Evolutionary conservation across 2,329 filamentous ascomycete genomes (phyloP), one percentile per base, ranked within the genome.

Genomic region (Aureobasidium mangrovei): DNA sequence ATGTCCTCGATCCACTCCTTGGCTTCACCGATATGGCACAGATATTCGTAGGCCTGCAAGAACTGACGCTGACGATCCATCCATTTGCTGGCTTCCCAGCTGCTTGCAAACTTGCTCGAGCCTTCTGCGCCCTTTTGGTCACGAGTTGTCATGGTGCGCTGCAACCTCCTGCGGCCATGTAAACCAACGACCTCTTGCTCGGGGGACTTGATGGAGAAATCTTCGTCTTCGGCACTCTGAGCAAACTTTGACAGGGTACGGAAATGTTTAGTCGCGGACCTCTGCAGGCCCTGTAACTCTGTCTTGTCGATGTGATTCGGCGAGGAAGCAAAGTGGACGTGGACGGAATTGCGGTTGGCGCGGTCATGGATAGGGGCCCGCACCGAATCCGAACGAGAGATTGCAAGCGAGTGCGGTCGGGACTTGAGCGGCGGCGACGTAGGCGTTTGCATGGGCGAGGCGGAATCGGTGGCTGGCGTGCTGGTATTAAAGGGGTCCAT

Each of bases 51-150:
- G 5, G 93, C 93, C 69, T 95, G 88, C 52, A 98, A 73, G 64
- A 96, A 97, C 68, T 97, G 91, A 28, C 93, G 82, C 67, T 98
- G 91, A 67, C 95, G 93, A 69, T 98, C 93, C 91, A 98, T 98
- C 93, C 93, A 98, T 67, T 91, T 95, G 47, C 87, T 82, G 24
- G 84, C 84, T 59, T 88, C 82, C 85, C 90, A 93, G 62, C 60
- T 52, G 60, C 68, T 58, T 63, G 65, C 26, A 63, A 68, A 28
- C 61, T 61, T 55, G 68, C 69, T 39, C 63, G 46, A 64, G 57
- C 36, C 58, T 31, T 44, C 49, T 31, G 39, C 31, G 18, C 72
- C 72, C 60, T 78, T 82, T 58, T 80, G 80, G 52, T 65, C 73
- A 54, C 71, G 73, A 49, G 72, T 70, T 24, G 75, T 78, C 63